A percentile compares a stretch with the other conserved stretches of the same genome.
Conservation (phyloP, 768 basidiomycete genomes). For the Hysterangium stoloniferum region DNA sequence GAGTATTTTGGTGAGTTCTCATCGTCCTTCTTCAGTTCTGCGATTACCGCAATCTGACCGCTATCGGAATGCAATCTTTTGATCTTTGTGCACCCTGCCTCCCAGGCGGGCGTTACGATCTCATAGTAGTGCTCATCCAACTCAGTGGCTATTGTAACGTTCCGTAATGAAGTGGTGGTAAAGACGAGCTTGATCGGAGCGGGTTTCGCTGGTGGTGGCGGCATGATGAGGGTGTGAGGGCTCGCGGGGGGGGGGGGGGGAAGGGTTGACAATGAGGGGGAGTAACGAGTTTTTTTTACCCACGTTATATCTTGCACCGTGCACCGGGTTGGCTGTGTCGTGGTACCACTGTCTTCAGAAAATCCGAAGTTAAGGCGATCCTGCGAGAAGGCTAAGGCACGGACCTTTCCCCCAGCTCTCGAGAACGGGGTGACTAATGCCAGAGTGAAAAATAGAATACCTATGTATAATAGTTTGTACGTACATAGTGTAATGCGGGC, state of each 20-base stretch:
- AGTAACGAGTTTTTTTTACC: background rate
- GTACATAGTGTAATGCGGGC: too few relatives aligned
- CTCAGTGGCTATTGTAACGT: constrained; percentile 30
- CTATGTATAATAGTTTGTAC: too few relatives aligned
- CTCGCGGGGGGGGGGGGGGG: background rate
- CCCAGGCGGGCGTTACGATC: constrained; percentile 32
- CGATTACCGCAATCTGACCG: constrained; percentile 25
- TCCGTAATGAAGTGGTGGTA: constrained; percentile 31
- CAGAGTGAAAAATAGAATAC: too few relatives aligned
- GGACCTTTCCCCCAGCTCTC: too few relatives aligned
- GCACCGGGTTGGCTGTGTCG: too few relatives aligned
- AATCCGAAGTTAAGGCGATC: background rate
- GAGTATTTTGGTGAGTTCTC: constrained; percentile 11
- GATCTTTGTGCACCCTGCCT: constrained; percentile 27
- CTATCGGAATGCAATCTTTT: constrained; percentile 25
- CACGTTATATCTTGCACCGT: too few relatives aligned
- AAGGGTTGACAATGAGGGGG: background rate
- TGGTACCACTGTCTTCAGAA: background rate
- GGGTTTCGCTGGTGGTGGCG: constrained; percentile 6
- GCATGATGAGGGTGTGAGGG: constrained; percentile 5
- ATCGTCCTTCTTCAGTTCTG: constrained; percentile 24
- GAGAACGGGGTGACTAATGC: too few relatives aligned
- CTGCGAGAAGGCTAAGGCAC: background rate
- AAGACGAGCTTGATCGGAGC: constrained; percentile 28
- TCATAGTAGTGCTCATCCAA: constrained; percentile 34